These are phyloP conservation scores for Tausonia pullulans DNA, from an alignment of 1,284 basidiomycete genomes.

Conservation along the genomic window DNA sequence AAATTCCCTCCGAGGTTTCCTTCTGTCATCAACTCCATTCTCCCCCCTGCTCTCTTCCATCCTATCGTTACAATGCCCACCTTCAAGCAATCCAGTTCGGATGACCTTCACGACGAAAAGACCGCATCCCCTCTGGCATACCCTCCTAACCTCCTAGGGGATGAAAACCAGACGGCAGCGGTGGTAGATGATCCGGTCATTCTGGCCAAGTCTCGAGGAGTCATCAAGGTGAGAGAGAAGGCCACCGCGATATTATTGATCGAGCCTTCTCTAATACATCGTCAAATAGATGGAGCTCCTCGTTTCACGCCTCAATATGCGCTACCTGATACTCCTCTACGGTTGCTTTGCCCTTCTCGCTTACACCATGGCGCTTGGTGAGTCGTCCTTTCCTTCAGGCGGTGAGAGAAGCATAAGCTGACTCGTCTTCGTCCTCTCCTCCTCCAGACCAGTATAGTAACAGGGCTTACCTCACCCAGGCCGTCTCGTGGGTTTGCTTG, in stretches of 20 bases:
- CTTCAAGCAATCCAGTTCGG: too few species aligned
- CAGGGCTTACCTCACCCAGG: slow-evolving; percentile 23
- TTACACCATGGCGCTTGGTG: slow-evolving; percentile 29
- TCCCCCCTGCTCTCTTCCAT: too few species aligned
- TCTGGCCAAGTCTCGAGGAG: slow-evolving; percentile 25
- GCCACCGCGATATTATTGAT: not conserved
- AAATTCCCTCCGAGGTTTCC: too few species aligned
- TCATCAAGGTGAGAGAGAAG: slow-evolving; percentile 28
- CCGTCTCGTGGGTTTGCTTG: too few species aligned
- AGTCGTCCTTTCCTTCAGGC: slow-evolving; percentile 3
- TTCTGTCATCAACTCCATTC: too few species aligned
- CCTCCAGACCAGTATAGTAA: slow-evolving; percentile 25
- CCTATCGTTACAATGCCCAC: too few species aligned
- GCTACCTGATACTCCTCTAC: slow-evolving; percentile 25
- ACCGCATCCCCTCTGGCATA: too few species aligned
- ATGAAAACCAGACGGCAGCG: too few species aligned
- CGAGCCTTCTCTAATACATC: not conserved
- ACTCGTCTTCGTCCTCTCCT: too few species aligned
- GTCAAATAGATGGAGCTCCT: not conserved
- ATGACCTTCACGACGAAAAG: too few species aligned
- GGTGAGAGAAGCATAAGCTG: too few species aligned
- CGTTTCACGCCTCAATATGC: slow-evolving; percentile 20
- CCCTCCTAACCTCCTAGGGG: too few species aligned
- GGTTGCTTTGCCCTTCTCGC: slow-evolving; percentile 28
- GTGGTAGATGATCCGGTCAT: slow-evolving; percentile 11